Percentiles rank a stretch among this genome's conserved stretches.
Conservation (phyloP, 2,329 filamentous ascomycete species). For the Fusarium illudens region DNA sequence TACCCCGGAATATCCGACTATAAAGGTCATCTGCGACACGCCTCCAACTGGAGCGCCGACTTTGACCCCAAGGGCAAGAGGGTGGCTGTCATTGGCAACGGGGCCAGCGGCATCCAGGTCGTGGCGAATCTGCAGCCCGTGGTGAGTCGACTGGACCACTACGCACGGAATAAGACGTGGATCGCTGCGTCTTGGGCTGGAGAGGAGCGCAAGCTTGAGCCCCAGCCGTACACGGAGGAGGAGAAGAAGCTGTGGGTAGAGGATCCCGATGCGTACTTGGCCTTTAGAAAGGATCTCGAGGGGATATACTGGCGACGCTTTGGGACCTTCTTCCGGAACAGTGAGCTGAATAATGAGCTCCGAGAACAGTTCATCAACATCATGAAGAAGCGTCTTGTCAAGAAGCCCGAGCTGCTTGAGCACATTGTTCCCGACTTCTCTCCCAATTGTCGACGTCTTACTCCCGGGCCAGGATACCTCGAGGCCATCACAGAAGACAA, state of each 20-base stretch:
- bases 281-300: conserved; percentile 66
- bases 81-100: conserved; percentile 70
- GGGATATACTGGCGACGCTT: conserved; percentile 70
- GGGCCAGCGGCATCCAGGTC: conserved; percentile 67
- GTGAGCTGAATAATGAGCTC: conserved; percentile 57
- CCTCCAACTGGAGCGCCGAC: conserved; percentile 65
- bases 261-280: conserved; percentile 67
- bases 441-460: conserved; percentile 70
- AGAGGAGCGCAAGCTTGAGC: conserved; percentile 61
- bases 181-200: conserved; percentile 70
- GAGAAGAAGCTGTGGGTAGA: conserved; percentile 64
- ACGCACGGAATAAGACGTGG: conserved; percentile 72
- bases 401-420: conserved; percentile 64
- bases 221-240: conserved; percentile 63
- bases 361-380: conserved; percentile 55
- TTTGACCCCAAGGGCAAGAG: conserved; percentile 60
- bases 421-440: conserved; percentile 69
- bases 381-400: conserved; percentile 62
- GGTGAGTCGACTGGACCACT: conserved; percentile 66
- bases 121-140: conserved; percentile 61
- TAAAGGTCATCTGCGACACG: conserved; percentile 65
- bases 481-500: conserved; percentile 70
- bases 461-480: conserved; percentile 72
- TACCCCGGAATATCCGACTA: conserved; percentile 66
- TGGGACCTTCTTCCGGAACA: conserved; percentile 61